Percentiles rank a stretch among this genome's conserved stretches.
These are phyloP conservation scores for Cladosporium sp. DNA, from an alignment of 2,329 filamentous ascomycete genomes.

Conservation along the genomic window DNA sequence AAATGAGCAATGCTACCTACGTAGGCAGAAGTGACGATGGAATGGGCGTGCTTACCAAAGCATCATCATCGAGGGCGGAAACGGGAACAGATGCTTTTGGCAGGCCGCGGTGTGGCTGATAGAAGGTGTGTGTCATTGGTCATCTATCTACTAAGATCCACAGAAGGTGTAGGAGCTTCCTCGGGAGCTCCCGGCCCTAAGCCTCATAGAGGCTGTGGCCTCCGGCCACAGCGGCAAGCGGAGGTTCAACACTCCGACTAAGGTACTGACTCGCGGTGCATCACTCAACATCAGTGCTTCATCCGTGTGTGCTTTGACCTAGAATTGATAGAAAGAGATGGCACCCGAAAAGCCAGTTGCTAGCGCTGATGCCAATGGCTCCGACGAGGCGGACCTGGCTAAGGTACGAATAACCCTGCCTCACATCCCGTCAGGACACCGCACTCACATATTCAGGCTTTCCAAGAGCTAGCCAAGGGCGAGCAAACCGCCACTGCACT, in stretches of 20 bases:
- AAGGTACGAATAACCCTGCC: slow-evolving; percentile 3
- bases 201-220: too few relatives aligned
- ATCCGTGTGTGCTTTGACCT: not conserved
- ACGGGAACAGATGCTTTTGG: not conserved
- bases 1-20: not conserved
- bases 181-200: too few relatives aligned
- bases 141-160: not conserved
- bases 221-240: too few relatives aligned
- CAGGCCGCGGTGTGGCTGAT: too few relatives aligned
- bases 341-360: slow-evolving; percentile 10
- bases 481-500: slow-evolving; percentile 50
- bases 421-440: not conserved
- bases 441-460: slow-evolving; percentile 33
- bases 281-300: not conserved
- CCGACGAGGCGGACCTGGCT: slow-evolving; percentile 12
- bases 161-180: not conserved
- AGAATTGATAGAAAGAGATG: not conserved
- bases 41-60: not conserved
- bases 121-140: too few relatives aligned
- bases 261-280: not conserved
- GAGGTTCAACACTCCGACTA: not conserved
- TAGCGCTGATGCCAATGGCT: slow-evolving; percentile 1
- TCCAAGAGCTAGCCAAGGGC: slow-evolving; percentile 47
- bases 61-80: not conserved
- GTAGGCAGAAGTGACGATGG: not conserved